Base-by-base conservation (phyloP, 306 rosid species). In the Cucurbita maxima region DNA sequence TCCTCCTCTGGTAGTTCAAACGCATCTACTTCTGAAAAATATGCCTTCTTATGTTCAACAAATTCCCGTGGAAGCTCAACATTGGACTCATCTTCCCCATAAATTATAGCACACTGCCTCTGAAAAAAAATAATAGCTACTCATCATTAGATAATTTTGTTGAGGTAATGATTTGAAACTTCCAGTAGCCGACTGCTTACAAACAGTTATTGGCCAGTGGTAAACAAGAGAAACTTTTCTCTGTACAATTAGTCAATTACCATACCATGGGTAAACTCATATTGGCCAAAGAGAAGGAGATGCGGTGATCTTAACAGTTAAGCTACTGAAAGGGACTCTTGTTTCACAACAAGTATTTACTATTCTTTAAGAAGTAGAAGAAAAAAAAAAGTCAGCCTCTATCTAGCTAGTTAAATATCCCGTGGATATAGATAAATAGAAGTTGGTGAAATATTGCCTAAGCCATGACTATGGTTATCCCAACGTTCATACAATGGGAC, bases 1-100 rank as follows among this genome's bases (percentile, higher is more conserved):
- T 84, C 98, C 81, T 92, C 98, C 51, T 76, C 92, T 6, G 76
- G 68, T 36, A 92, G 84, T 71, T 87, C 77, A 73, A 83, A 90
- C 77, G 86, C 85, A 81, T 92, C 93, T 10, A 92, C 75, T 83
- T 90, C 96, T 56, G 82, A 86, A 76, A 79, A 88, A 77, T 90
- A 90, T 0, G 96, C 90, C 50, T 64, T 83, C 82, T 92, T 92
- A 76, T 87, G 75, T 71, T 83, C 79, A 9, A 92, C 79, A 74
- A 82, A 89, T 61, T 86, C 93, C 75, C 79, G 75, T 1, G 84
- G 76, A 77, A 82, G 75, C n/a, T 77, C 79, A 63, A 73, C 50
- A 71, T 83, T 55, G 55, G 72, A 59, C 12, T 43, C 69, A 7
- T 62, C 78, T 76, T 83, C 48, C 9, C 34, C 37, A 57, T 63